A percentile compares a stretch with the other conserved stretches of the same genome.
phyloP scores from a whole-genome alignment of 1,284 basidiomycete species.

The Irpex sp. region DNA sequence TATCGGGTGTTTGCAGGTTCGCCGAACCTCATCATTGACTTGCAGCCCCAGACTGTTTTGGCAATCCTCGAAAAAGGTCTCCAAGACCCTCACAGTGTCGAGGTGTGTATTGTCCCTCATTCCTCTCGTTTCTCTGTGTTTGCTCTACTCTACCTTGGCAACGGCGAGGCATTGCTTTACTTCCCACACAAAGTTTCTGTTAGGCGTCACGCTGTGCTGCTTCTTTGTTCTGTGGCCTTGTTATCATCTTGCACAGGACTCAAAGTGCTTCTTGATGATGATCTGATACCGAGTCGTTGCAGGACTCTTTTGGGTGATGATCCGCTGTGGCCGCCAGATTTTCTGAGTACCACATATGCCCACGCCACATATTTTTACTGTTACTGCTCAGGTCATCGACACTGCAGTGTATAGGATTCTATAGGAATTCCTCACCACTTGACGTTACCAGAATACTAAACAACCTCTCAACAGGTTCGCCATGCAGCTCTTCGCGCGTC shows the following conservation, averaged over 20 bases:
- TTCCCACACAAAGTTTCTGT: neutral
- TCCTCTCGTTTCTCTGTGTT: neutral
- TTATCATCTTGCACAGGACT: neutral
- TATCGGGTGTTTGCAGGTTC: constrained; percentile 67
- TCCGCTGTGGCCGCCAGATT: neutral
- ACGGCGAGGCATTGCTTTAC: neutral
- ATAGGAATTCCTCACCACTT: neutral
- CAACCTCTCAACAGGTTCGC: constrained; percentile 42
- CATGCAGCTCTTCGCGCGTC: constrained; percentile 59
- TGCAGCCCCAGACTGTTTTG: constrained; percentile 64
- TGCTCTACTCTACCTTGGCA: neutral
- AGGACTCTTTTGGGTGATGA: neutral
- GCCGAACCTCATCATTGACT: constrained; percentile 68
- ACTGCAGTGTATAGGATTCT: neutral
- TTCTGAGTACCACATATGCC: neutral
- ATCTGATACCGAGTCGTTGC: neutral
- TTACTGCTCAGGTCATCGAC: neutral
- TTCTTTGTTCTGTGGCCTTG: neutral
- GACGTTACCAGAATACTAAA: neutral
- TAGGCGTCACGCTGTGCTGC: neutral
- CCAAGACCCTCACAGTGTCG: constrained; percentile 56
- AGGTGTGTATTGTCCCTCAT: constrained; percentile 39
- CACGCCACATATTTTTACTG: neutral
- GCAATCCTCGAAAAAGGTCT: constrained; percentile 61
- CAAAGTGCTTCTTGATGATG: neutral